Evolutionary conservation across 106 monocot species (phyloP), one percentile per base, ranked within the genome.

Genomic region (Apostasia ramifera): DNA sequence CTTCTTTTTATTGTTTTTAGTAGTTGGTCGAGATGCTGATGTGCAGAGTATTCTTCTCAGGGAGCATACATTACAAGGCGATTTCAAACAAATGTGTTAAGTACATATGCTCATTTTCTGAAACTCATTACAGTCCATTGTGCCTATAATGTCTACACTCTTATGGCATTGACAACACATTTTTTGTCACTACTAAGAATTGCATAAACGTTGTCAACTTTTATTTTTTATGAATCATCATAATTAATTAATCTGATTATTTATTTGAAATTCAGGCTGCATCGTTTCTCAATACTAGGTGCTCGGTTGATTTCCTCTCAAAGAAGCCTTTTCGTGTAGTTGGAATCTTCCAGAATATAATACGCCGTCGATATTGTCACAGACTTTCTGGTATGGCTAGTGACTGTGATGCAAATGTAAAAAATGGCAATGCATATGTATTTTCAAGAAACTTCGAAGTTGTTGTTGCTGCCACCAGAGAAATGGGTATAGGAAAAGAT

Each of bases 401-500:
- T 63, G 73, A 73, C 15, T 67, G 63, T 4, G 48, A 59, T 8
- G 53, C 47, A 13, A 69, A 45, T 47, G 45, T 47, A 38, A 44
- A 71, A 70, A 82, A 83, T 76, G 77, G 80, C 9, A 76, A 55
- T 73, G 15, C 66, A 62, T 66, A 68, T 69, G 70, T 61, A 41
- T 70, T 80, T 62, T 74, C 67, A 70, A 81, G 90, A 70, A 81
- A 63, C 54, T 98, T 81, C 72, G 90, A 98, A 75, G 93, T 98
- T 11, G 85, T 98, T 49, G 90, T 93, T 66, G 93, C 98, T 59
- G 81, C 98, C 5, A 98, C 98, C 57, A 73, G 78, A 26, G 73
- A 83, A 40, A 68, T 86, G 87, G 98, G 98, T 58, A 93, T 98
- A 47, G 98, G 98, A 5, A 98, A 88, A 67, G 87, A 87, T 71